These are phyloP conservation scores for Goniomonas avonlea DNA, from an alignment of 78 protist genomes.

Conservation along the genomic window DNA sequence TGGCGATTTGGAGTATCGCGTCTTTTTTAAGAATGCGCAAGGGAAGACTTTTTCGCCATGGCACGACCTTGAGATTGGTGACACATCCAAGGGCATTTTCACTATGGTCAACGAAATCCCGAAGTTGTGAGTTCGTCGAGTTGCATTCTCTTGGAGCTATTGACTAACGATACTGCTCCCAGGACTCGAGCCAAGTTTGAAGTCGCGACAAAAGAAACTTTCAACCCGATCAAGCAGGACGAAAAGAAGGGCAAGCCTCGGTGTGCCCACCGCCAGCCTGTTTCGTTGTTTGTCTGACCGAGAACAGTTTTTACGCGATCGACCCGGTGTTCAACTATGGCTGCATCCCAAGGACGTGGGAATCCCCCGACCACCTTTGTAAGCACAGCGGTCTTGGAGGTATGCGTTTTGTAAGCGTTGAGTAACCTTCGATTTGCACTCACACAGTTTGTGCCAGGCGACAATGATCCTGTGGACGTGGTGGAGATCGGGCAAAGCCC, in stretches of 20 bases:
- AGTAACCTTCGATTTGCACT: background rate
- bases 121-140: background rate
- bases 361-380: background rate
- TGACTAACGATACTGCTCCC: conserved; percentile 16
- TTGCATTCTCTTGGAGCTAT: background rate
- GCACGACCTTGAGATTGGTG: too few species aligned
- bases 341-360: conserved; percentile 45
- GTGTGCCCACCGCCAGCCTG: too few species aligned
- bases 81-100: background rate
- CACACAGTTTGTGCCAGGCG: conserved; percentile 22
- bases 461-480: conserved; percentile 47
- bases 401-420: background rate
- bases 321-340: conserved; percentile 54
- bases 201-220: background rate
- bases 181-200: conserved; percentile 36
- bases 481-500: conserved; percentile 12
- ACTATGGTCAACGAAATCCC: background rate
- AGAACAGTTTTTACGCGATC: too few species aligned
- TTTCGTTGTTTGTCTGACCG: too few species aligned
- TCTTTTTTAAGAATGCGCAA: too few species aligned
- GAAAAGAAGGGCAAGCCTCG: conserved; percentile 50
- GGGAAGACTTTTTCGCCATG: too few species aligned
- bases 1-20: too few species aligned
- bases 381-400: background rate
- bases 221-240: conserved; percentile 41